Conservation (phyloP, 768 basidiomycete species). For the Leccinellum luteum region DNA sequence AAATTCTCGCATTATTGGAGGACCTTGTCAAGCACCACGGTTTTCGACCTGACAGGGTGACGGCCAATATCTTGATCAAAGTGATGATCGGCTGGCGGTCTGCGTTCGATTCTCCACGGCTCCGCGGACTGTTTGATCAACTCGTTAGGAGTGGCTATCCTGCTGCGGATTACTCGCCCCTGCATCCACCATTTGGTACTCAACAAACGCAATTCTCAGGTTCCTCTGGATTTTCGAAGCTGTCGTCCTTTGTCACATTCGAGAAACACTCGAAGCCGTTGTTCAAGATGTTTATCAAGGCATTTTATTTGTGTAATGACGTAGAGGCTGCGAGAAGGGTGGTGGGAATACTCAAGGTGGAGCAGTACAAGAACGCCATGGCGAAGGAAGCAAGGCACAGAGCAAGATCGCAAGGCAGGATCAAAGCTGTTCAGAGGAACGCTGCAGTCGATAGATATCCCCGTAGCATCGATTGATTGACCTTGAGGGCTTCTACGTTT, state of each 20-base stretch:
- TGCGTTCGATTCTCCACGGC: slow-evolving; percentile 39
- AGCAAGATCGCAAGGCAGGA: slow-evolving; percentile 21
- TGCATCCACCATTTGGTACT: slow-evolving; percentile 47
- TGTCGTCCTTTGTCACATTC: slow-evolving; percentile 48
- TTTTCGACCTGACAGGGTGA: slow-evolving; percentile 65
- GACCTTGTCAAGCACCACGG: slow-evolving; percentile 41
- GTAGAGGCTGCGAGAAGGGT: slow-evolving; percentile 49
- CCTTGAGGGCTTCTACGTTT: not conserved
- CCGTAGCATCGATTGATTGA: slow-evolving; percentile 8
- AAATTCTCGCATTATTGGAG: slow-evolving; percentile 38
- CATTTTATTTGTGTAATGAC: slow-evolving; percentile 57
- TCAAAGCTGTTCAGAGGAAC: slow-evolving; percentile 9
- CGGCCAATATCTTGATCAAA: slow-evolving; percentile 67
- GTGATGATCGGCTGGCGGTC: slow-evolving; percentile 52
- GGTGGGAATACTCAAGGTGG: slow-evolving; percentile 53
- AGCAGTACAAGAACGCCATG: slow-evolving; percentile 16
- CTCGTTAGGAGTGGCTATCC: slow-evolving; percentile 62
- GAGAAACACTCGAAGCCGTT: slow-evolving; percentile 62
- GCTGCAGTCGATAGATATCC: not conserved
- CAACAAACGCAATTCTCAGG: slow-evolving; percentile 11
- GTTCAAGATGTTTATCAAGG: slow-evolving; percentile 71
- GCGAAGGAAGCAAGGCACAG: slow-evolving; percentile 15
- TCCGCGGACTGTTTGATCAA: slow-evolving; percentile 63
- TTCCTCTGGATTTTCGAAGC: slow-evolving; percentile 34
- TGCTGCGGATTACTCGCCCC: slow-evolving; percentile 26